Conservation (phyloP, 345 rosid species). For the Populus pruinosa region DNA sequence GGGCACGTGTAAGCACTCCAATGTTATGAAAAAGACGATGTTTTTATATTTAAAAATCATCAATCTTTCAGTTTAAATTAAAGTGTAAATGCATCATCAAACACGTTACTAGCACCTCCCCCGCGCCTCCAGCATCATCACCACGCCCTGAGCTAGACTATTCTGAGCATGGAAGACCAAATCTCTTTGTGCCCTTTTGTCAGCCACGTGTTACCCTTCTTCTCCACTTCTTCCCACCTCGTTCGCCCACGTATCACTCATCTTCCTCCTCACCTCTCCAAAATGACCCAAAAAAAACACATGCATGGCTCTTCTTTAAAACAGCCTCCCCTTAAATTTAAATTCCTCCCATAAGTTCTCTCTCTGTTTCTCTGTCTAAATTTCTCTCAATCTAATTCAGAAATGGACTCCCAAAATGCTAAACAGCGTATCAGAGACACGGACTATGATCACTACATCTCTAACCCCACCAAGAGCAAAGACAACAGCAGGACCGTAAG, state of each 20-base stretch:
- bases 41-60: no score
- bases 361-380: background rate
- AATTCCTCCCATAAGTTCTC: conserved; percentile 13
- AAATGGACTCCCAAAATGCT: conserved; percentile 57
- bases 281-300: background rate
- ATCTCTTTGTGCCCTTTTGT: background rate
- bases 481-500: conserved; percentile 11
- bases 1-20: background rate
- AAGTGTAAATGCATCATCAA: no score
- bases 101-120: no score
- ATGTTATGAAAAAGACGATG: background rate
- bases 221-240: conserved; percentile 14
- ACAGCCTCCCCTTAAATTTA: background rate
- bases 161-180: background rate
- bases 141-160: background rate
- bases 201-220: conserved; percentile 23
- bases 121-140: background rate
- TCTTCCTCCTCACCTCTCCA: conserved; percentile 4
- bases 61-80: no score
- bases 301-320: conserved; percentile 2
- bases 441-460: conserved; percentile 14
- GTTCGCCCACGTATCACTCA: conserved; percentile 39
- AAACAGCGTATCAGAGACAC: conserved; percentile 46
- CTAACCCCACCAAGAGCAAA: conserved; percentile 11
- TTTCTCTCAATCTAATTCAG: background rate